Conservation (phyloP, 164 flowering plant species). For the Santalum album region DNA sequence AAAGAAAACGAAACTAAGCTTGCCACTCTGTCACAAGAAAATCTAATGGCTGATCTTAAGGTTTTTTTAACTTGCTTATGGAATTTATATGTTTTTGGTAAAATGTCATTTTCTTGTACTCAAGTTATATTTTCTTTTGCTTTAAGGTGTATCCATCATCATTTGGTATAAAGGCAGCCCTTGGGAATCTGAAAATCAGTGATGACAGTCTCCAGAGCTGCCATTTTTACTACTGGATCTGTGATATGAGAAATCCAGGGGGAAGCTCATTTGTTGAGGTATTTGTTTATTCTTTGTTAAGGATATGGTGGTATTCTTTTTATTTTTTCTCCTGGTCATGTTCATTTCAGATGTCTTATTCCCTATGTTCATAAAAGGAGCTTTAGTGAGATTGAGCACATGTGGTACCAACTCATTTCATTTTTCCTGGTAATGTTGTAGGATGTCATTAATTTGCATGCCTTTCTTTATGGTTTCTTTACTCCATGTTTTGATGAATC, state of each 20-base stretch:
- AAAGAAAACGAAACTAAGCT: conserved; percentile 74
- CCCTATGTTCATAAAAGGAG: not conserved
- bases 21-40: conserved; percentile 84
- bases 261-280: conserved; percentile 99
- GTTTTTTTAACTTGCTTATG: conserved; percentile 18
- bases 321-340: not conserved
- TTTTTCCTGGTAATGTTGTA: not conserved
- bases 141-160: conserved; percentile 86
- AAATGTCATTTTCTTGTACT: not conserved
- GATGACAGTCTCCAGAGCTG: conserved; percentile 69
- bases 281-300: conserved; percentile 1
- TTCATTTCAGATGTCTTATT: not conserved
- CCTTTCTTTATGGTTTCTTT: no score
- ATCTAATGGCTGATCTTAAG: conserved; percentile 79
- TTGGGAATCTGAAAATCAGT: conserved; percentile 87
- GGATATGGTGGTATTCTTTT: not conserved
- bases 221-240: conserved; percentile 82
- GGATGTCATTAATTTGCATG: not conserved
- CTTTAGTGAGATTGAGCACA: no score
- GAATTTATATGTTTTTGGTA: not conserved
- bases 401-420: no score
- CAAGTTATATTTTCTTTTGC: conserved; percentile 6
- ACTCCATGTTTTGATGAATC: no score
- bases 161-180: conserved; percentile 75
- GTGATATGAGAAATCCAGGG: conserved; percentile 97